phyloP scores from a whole-genome alignment of 306 rosid species.

The Dryas alaskensis region DNA sequence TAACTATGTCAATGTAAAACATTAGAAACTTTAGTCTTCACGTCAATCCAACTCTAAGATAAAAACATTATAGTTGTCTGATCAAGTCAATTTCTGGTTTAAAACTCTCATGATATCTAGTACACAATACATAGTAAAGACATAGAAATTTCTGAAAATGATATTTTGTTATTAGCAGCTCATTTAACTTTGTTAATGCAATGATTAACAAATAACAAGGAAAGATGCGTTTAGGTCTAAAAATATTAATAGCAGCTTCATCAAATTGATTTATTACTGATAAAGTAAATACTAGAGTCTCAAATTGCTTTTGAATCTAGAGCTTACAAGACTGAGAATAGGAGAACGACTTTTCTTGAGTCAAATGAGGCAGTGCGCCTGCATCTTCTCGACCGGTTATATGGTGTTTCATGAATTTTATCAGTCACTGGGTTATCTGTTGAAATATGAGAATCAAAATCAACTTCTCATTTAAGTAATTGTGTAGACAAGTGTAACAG shows the following conservation, averaged over 20 bases:
- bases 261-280: neutral
- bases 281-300: neutral
- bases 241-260: neutral
- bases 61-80: conserved; percentile 3
- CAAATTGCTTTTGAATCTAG: conserved; percentile 16
- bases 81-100: conserved; percentile 6
- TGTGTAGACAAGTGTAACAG: conserved; percentile 1
- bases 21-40: neutral
- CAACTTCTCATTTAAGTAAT: conserved; percentile 15
- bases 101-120: neutral
- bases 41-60: neutral
- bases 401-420: conserved; percentile 65
- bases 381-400: conserved; percentile 74
- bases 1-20: neutral
- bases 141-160: neutral
- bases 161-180: neutral
- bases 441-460: conserved; percentile 22
- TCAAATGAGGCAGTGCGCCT: conserved; percentile 76
- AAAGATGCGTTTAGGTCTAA: neutral
- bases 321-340: conserved; percentile 85
- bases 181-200: neutral
- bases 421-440: conserved; percentile 67
- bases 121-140: neutral
- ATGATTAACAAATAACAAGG: neutral
- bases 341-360: conserved; percentile 83